Base-by-base conservation (phyloP, 192 early-diverging fungal species). In the Gonapodya sp. region DNA sequence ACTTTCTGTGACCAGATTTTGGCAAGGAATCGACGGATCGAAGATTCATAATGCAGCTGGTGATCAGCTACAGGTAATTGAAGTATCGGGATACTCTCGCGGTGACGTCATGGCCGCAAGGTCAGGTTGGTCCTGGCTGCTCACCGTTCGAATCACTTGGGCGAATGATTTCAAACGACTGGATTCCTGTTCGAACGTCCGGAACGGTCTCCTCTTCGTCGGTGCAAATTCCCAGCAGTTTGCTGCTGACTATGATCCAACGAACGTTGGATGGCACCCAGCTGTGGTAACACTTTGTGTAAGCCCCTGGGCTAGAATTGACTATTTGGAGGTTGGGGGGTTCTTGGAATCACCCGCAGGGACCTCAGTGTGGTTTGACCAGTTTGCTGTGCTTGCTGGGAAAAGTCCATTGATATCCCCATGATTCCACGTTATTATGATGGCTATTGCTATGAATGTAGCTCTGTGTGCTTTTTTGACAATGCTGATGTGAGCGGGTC, bases 241-340 rank as follows among this genome's bases (percentile, higher is more conserved):
- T n/a, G 73, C 79, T 31, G 31, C 72, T 18, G 73, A 73, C 36
- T 73, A 80, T 34, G 83, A 84, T 82, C 80, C 78, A 79, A 82
- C 79, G 30, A 75, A 81, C 73, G 14, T 33, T 16, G 84, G 79
- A 35, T 85, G 84, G 84, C 84, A 85, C 36, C 37, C 36, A 33
- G 34, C 82, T 0, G 74, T 84, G 14, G 35, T 81, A 18, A 78
- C 36, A 31, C 64, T 84, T 24, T 85, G 84, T 36, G 18, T 85
- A 31, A 79, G 34, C 16, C 36, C 80, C 1, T 18, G 36, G 36
- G 83, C 72, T 1, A 37, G 73, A 80, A 35, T 81, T 78, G 83
- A 36, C n/a, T 64, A 36, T n/a, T 80, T 84, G 1, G 82, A 82
- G 31, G 80, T 84, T 2, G 64, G 77, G 2, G 84, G 84, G 8